Evolutionary conservation across 768 basidiomycete genomes (phyloP).

Genomic region (Amanita pallidorosea): DNA sequence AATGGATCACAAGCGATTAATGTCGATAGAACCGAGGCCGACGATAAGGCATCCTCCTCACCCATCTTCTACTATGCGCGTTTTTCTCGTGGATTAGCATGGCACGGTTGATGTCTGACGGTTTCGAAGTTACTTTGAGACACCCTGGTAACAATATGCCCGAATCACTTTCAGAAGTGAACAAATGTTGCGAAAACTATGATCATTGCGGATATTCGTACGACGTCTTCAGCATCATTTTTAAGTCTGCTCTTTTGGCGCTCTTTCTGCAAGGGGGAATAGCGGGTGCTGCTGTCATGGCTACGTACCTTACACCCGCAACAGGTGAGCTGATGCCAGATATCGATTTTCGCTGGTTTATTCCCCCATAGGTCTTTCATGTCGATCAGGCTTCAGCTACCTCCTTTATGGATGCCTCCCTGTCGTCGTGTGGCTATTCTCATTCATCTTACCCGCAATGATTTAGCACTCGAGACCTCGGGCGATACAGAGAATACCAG

Average conservation of each 20-base stretch:
- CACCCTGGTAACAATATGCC: not conserved
- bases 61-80: slow-evolving; percentile 15
- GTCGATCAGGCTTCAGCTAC: not conserved
- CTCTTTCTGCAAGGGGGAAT: slow-evolving; percentile 13
- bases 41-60: slow-evolving; percentile 10
- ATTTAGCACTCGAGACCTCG: no score
- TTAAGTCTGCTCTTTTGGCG: slow-evolving; percentile 9
- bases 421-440: slow-evolving; percentile 13
- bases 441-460: slow-evolving; percentile 10
- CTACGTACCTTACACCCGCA: slow-evolving; percentile 12
- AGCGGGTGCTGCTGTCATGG: slow-evolving; percentile 12
- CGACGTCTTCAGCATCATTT: slow-evolving; percentile 10
- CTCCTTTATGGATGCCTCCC: slow-evolving; percentile 14
- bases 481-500: no score
- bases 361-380: not conserved
- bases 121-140: not conserved
- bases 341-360: not conserved
- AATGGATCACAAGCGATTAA: not conserved
- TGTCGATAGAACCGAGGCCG: no score
- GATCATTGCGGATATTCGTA: slow-evolving; percentile 10
- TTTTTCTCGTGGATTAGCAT: slow-evolving; percentile 12
- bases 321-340: slow-evolving; percentile 5
- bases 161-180: not conserved
- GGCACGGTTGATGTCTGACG: slow-evolving; percentile 5
- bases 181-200: slow-evolving; percentile 6